Percentiles rank a stretch among this genome's conserved stretches.
These are phyloP conservation scores for Auriscalpium vulgare DNA, from an alignment of 768 basidiomycete species.

Conservation along the genomic window DNA sequence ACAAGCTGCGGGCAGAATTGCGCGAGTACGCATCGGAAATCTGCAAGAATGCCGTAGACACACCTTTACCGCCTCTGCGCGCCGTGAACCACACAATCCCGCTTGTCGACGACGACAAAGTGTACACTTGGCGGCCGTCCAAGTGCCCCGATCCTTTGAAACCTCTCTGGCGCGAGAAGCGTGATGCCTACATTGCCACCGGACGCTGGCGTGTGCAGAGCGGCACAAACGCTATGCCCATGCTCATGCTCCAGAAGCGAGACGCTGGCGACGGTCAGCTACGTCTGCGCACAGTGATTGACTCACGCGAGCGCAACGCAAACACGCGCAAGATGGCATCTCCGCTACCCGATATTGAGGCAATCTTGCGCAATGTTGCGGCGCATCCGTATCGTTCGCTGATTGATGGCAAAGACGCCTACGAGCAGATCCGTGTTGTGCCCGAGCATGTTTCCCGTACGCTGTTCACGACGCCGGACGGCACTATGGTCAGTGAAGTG, in stretches of 20 bases:
- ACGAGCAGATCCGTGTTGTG: slow-evolving; percentile 23
- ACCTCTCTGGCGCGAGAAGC: slow-evolving; percentile 21
- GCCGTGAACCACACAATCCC: slow-evolving; percentile 31
- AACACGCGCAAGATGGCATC: slow-evolving; percentile 24
- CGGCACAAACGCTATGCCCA: slow-evolving; percentile 23
- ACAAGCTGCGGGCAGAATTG: slow-evolving; percentile 3
- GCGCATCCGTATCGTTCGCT: slow-evolving; percentile 15
- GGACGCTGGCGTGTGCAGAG: slow-evolving; percentile 25
- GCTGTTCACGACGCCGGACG: slow-evolving; percentile 27
- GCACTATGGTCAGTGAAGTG: slow-evolving; percentile 27
- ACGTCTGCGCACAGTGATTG: slow-evolving; percentile 17
- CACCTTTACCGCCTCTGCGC: slow-evolving; percentile 20
- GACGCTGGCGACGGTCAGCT: slow-evolving; percentile 15
- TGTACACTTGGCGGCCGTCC: slow-evolving; percentile 28
- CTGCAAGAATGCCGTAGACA: slow-evolving; percentile 13
- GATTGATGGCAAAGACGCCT: slow-evolving; percentile 25
- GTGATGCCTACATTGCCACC: slow-evolving; percentile 21
- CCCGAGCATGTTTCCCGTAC: slow-evolving; percentile 21
- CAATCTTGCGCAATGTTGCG: slow-evolving; percentile 18
- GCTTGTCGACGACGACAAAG: slow-evolving; percentile 22
- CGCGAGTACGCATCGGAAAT: slow-evolving; percentile 13
- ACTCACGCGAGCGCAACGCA: slow-evolving; percentile 23
- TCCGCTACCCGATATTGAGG: slow-evolving; percentile 22
- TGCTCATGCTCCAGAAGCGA: slow-evolving; percentile 26
- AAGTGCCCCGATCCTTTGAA: slow-evolving; percentile 28